Evolutionary conservation across 129 eudicot species (phyloP).

Genomic region (Dittrichia graveolens): DNA sequence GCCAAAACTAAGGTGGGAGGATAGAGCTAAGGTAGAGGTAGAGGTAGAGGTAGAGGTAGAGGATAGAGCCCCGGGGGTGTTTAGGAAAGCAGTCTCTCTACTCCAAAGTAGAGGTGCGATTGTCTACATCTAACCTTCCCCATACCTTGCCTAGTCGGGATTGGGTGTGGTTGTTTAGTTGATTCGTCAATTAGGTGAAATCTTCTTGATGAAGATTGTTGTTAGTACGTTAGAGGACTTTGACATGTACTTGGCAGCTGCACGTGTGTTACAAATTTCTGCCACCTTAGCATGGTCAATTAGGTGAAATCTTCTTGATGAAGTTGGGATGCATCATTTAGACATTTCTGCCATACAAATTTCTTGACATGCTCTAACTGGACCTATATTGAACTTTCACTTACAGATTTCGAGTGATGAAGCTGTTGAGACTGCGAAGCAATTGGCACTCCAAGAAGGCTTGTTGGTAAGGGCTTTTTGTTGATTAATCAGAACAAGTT

Average conservation of each 20-base stretch:
- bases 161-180: no score
- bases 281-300: no score
- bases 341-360: not conserved
- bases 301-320: no score
- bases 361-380: not conserved
- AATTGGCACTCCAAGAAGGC: slow-evolving; percentile 94
- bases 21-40: no score
- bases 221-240: slow-evolving; percentile 1
- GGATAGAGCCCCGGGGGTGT: no score
- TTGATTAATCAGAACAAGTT: not conserved
- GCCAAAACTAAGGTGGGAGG: no score
- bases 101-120: no score
- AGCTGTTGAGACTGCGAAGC: slow-evolving; percentile 91
- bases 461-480: slow-evolving; percentile 61
- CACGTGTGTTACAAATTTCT: not conserved
- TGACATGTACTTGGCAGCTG: not conserved
- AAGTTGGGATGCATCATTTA: not conserved
- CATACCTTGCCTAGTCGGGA: no score
- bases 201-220: not conserved
- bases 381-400: not conserved
- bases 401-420: slow-evolving; percentile 93
- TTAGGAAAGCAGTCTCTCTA: no score
- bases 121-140: no score
- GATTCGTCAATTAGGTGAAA: no score
- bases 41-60: no score